phyloP scores from a whole-genome alignment of 2,329 filamentous ascomycete species.

The Botryotinia calthae region DNA sequence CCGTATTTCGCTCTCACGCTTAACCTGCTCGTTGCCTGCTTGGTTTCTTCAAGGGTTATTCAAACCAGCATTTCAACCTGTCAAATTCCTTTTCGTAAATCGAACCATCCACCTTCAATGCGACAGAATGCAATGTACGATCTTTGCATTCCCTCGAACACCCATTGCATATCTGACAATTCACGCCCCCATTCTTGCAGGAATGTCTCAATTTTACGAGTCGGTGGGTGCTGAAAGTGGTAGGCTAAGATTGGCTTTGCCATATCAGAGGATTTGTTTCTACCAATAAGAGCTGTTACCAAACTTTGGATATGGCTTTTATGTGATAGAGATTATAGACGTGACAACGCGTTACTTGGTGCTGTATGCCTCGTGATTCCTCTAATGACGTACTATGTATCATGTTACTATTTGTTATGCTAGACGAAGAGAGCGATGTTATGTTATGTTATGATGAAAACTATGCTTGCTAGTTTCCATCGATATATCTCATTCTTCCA shows the following conservation, averaged over 20 bases:
- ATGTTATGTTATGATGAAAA: not conserved
- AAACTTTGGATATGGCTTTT: not conserved
- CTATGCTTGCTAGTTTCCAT: not conserved
- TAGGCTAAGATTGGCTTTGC: not conserved
- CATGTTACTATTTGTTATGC: not conserved
- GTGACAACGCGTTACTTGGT: not conserved
- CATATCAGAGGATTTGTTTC: not conserved
- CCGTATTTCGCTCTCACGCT: not conserved
- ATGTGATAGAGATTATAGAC: not conserved
- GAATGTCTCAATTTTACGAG: not conserved
- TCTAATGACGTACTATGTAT: not conserved
- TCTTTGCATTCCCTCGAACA: not conserved
- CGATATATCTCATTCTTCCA: not conserved
- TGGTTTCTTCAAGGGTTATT: not conserved
- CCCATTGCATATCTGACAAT: not conserved
- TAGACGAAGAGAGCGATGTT: not conserved
- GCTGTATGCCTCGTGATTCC: conserved; percentile 6
- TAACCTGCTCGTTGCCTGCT: not conserved
- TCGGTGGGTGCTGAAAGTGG: not conserved
- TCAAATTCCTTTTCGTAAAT: not conserved
- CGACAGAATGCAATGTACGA: not conserved
- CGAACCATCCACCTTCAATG: not conserved
- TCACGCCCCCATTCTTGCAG: not conserved
- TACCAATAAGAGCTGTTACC: not conserved
- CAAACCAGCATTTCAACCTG: not conserved